phyloP scores from a whole-genome alignment of 306 rosid species.

The Lablab purpureus region DNA sequence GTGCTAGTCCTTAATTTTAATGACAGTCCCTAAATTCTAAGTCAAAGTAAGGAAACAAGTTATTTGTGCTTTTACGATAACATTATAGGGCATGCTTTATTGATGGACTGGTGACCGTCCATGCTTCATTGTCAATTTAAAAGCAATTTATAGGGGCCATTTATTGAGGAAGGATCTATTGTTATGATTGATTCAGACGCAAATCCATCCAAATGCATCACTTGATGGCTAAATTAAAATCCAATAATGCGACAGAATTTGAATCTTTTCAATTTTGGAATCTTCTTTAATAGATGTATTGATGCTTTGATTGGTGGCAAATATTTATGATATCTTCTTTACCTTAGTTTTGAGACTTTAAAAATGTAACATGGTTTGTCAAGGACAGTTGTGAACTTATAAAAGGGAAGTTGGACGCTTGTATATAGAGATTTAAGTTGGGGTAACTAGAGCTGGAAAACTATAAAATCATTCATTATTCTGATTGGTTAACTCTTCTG shows the following conservation, averaged over 20 bases:
- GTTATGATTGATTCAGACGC: constrained; percentile 32
- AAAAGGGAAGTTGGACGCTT: constrained; percentile 1
- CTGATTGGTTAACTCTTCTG: constrained; percentile 21
- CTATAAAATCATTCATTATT: constrained; percentile 26
- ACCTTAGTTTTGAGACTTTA: constrained; percentile 23
- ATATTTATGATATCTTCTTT: constrained; percentile 30
- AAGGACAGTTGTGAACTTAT: constrained; percentile 25
- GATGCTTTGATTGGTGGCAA: constrained; percentile 50
- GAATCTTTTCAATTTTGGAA: constrained; percentile 44
- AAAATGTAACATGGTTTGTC: constrained; percentile 30
- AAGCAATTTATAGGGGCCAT: constrained; percentile 49
- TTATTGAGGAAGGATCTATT: constrained; percentile 41
- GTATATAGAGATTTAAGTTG: constrained; percentile 32
- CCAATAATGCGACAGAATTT: constrained; percentile 40
- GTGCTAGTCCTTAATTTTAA: constrained; percentile 24
- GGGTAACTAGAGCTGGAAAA: constrained; percentile 8
- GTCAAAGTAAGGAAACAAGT: constrained; percentile 14
- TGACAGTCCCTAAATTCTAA: constrained; percentile 26
- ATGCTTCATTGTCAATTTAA: constrained; percentile 39
- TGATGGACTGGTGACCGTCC: constrained; percentile 30
- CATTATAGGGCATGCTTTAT: constrained; percentile 36
- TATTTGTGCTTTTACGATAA: constrained; percentile 36
- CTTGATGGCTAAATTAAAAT: constrained; percentile 38
- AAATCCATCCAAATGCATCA: constrained; percentile 46
- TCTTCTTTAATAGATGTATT: constrained; percentile 40